Conservation (phyloP, 768 basidiomycete species). For the Suillus subluteus region DNA sequence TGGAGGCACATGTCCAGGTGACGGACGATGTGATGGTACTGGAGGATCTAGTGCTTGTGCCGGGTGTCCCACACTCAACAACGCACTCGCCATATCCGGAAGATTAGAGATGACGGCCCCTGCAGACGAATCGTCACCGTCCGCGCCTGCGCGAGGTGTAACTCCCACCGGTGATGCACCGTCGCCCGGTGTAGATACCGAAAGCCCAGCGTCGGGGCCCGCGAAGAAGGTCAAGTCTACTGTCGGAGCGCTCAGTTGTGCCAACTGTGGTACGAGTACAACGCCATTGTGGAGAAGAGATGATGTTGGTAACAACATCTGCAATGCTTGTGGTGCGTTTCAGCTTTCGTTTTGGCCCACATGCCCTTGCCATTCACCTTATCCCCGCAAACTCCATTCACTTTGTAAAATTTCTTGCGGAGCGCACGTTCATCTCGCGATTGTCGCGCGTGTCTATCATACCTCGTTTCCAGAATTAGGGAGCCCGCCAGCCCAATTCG, state of each 20-base stretch:
- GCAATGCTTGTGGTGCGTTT: slow-evolving; percentile 89
- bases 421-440: slow-evolving; percentile 27
- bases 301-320: slow-evolving; percentile 90
- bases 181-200: slow-evolving; percentile 35
- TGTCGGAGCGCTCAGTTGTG: slow-evolving; percentile 81
- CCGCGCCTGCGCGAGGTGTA: slow-evolving; percentile 21
- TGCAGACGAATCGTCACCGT: slow-evolving; percentile 24
- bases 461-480: slow-evolving; percentile 22
- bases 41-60: slow-evolving; percentile 92
- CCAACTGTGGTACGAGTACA: slow-evolving; percentile 87
- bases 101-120: slow-evolving; percentile 40
- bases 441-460: slow-evolving; percentile 16
- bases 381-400: slow-evolving; percentile 8
- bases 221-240: slow-evolving; percentile 40
- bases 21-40: slow-evolving; percentile 96
- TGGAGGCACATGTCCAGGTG: slow-evolving; percentile 92
- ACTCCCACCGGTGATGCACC: slow-evolving; percentile 39
- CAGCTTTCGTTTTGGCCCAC: slow-evolving; percentile 27
- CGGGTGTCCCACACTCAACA: slow-evolving; percentile 98
- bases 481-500: slow-evolving; percentile 9
- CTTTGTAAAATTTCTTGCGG: slow-evolving; percentile 27
- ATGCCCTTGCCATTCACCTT: slow-evolving; percentile 20
- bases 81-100: slow-evolving; percentile 57
- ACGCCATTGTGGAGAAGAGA: slow-evolving; percentile 91
- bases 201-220: slow-evolving; percentile 30